These are phyloP conservation scores for Fusarium ramigenum DNA, from an alignment of 2,329 filamentous ascomycete species.

Conservation along the genomic window DNA sequence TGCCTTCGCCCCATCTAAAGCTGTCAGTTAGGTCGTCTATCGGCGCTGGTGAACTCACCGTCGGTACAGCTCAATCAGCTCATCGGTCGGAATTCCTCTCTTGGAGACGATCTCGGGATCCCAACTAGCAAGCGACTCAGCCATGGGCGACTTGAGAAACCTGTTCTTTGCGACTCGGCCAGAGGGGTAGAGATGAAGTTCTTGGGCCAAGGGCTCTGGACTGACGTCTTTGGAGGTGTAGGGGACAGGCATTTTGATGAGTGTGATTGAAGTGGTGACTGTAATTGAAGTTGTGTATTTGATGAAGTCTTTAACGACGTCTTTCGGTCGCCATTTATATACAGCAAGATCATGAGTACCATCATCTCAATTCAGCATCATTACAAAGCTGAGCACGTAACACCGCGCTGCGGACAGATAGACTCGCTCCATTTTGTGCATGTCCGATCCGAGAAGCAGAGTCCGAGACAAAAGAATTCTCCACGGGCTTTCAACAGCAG, in stretches of 20 bases:
- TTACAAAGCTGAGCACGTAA: background rate
- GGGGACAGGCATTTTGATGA: conserved; percentile 25
- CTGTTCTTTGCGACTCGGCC: conserved; percentile 66
- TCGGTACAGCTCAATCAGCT: conserved; percentile 64
- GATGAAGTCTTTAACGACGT: background rate
- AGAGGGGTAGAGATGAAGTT: conserved; percentile 56
- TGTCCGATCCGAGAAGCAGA: background rate
- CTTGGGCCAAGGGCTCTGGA: conserved; percentile 49
- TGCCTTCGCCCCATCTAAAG: conserved; percentile 53
- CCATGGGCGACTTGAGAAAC: conserved; percentile 74
- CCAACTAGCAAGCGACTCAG: conserved; percentile 71
- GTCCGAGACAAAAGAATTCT: background rate
- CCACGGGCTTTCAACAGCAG: background rate
- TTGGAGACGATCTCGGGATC: conserved; percentile 59
- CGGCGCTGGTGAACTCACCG: conserved; percentile 55
- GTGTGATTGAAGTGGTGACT: background rate
- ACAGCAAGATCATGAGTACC: background rate
- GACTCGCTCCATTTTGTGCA: background rate
- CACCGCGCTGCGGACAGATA: background rate
- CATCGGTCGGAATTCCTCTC: conserved; percentile 55
- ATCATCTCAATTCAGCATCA: background rate
- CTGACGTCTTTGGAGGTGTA: conserved; percentile 31
- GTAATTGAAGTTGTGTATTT: background rate
- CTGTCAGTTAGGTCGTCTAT: background rate
- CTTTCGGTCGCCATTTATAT: conserved; percentile 5